Percentiles rank a stretch among this genome's conserved stretches.
These are phyloP conservation scores for Funneliformis mosseae DNA, from an alignment of 192 early-diverging fungal genomes.

Conservation along the genomic window DNA sequence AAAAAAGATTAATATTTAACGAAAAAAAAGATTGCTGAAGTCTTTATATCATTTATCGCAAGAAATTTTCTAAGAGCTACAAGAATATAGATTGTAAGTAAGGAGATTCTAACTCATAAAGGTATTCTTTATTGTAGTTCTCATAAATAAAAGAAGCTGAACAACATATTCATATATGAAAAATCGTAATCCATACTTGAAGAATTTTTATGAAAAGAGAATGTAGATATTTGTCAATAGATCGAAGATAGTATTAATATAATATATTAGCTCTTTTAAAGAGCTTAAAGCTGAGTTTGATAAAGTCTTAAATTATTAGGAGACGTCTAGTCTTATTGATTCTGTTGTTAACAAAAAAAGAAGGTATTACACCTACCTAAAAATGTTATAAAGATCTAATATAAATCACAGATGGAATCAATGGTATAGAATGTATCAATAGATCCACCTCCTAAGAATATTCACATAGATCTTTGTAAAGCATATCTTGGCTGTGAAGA, in stretches of 20 bases:
- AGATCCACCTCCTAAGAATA: too few relatives aligned
- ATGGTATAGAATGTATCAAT: too few relatives aligned
- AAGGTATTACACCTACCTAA: too few relatives aligned
- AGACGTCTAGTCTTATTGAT: too few relatives aligned
- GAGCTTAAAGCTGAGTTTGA: not conserved
- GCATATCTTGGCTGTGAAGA: not conserved
- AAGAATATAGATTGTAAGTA: too few relatives aligned
- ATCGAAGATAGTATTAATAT: not conserved
- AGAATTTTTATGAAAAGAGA: not conserved
- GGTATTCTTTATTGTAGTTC: too few relatives aligned
- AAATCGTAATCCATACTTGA: conserved; percentile 3
- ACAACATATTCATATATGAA: not conserved
- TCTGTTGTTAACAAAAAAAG: too few relatives aligned
- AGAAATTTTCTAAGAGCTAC: not conserved
- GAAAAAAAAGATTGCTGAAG: conserved; percentile 5
- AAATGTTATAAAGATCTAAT: too few relatives aligned
- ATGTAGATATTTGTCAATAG: not conserved
- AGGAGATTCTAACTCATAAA: too few relatives aligned
- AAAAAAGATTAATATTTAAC: not conserved
- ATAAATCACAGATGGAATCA: too few relatives aligned
- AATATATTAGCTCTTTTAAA: not conserved
- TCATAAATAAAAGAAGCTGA: too few relatives aligned
- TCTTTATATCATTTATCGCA: not conserved
- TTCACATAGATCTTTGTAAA: too few relatives aligned
- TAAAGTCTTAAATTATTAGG: not conserved